Conservation (phyloP, 495 filamentous ascomycete species). For the Lasiosphaeria ovina region DNA sequence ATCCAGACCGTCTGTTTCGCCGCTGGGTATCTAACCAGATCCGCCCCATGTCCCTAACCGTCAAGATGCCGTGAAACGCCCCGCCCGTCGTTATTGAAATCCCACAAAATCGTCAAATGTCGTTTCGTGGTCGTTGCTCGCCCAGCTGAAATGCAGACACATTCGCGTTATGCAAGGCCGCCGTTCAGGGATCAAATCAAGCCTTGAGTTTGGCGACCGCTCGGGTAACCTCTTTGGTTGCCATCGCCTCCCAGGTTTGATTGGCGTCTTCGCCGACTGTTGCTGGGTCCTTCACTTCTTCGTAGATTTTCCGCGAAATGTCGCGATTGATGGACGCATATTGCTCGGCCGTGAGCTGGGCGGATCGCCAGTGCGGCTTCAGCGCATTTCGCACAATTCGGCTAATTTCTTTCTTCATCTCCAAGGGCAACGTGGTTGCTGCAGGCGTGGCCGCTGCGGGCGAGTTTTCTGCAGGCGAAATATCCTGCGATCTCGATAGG, state of each 20-base stretch:
- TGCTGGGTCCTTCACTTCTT: conserved; percentile 64
- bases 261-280: conserved; percentile 52
- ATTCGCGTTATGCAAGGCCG: not conserved
- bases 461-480: conserved; percentile 49
- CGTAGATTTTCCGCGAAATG: conserved; percentile 81
- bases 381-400: conserved; percentile 75
- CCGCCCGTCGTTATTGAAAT: not conserved
- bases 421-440: conserved; percentile 57
- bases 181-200: conserved; percentile 17
- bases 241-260: conserved; percentile 65
- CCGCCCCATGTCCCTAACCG: conserved; percentile 7
- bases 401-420: conserved; percentile 77
- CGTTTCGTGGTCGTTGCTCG: conserved; percentile 15
- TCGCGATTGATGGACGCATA: conserved; percentile 85
- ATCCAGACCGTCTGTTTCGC: not conserved
- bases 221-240: conserved; percentile 69
- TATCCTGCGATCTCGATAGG: conserved; percentile 49
- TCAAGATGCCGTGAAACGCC: conserved; percentile 20
- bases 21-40: conserved; percentile 22
- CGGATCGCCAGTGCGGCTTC: conserved; percentile 70
- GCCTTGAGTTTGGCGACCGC: conserved; percentile 53
- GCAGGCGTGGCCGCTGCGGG: conserved; percentile 37
- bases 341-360: conserved; percentile 72
- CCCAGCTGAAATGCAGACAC: conserved; percentile 1
- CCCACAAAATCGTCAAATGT: conserved; percentile 4